A percentile compares a stretch with the other conserved stretches of the same genome.
These are phyloP conservation scores for Diplodia intermedia DNA, from an alignment of 2,329 filamentous ascomycete genomes.

Conservation along the genomic window DNA sequence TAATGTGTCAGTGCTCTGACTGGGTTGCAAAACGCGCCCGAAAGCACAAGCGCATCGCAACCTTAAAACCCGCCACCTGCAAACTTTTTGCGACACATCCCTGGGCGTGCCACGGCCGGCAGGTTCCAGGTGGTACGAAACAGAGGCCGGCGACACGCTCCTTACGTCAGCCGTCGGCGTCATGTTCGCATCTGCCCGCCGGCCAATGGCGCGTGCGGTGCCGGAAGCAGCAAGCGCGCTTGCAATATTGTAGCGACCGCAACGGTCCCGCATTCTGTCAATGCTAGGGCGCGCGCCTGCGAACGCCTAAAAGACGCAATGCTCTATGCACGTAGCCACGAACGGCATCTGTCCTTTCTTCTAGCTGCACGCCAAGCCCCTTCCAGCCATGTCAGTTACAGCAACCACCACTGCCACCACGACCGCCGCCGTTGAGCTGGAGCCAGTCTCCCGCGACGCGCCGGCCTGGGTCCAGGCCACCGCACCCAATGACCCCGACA, in stretches of 20 bases:
- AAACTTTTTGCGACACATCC: slow-evolving; percentile 28
- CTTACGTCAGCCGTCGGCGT: slow-evolving; percentile 21
- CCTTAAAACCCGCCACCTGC: slow-evolving; percentile 25
- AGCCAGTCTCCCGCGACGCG: background rate
- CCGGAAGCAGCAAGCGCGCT: slow-evolving; percentile 19
- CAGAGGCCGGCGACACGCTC: slow-evolving; percentile 11
- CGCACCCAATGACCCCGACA: slow-evolving; percentile 25
- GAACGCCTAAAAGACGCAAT: slow-evolving; percentile 21
- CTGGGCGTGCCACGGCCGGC: slow-evolving; percentile 25
- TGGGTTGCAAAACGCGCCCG: too few species aligned
- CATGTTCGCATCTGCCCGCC: slow-evolving; percentile 4
- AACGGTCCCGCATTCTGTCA: slow-evolving; percentile 28
- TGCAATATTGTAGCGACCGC: slow-evolving; percentile 3
- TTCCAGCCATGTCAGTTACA: slow-evolving; percentile 29
- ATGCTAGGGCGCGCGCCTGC: slow-evolving; percentile 20
- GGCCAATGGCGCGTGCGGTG: slow-evolving; percentile 1
- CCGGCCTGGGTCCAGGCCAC: slow-evolving; percentile 23
- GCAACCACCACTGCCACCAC: slow-evolving; percentile 5
- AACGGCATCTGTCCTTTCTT: background rate
- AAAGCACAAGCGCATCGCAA: slow-evolving; percentile 11
- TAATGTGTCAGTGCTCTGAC: too few species aligned
- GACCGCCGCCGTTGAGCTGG: slow-evolving; percentile 14
- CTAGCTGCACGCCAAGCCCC: slow-evolving; percentile 8
- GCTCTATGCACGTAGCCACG: slow-evolving; percentile 15
- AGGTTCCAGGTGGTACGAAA: slow-evolving; percentile 18